Evolutionary conservation across 257 asterid species (phyloP), one percentile per base, ranked within the genome.

Genomic region (Verbena officinalis): DNA sequence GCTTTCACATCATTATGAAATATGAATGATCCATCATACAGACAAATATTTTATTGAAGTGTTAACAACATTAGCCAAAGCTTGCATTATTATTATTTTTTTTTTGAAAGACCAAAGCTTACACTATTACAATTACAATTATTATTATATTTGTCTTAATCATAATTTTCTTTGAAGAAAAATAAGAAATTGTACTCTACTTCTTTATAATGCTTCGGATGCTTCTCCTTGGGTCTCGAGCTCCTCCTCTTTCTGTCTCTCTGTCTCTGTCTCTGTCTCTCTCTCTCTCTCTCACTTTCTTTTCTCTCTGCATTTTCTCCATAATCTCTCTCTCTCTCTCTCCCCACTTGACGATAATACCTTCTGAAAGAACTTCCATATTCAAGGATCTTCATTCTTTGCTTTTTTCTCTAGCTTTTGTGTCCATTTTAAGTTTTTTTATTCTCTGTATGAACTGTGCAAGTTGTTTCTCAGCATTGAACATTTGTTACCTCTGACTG

Each of bases 181-280:
- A 34, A 38, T 3, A 30, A 51, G 22, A 22, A 60, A 43, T 4
- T 49, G 67, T 68, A 33, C 58, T n/a, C n/a, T 19, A 22, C 56
- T 39, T 62, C 50, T 48, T 59, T 53, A 24, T 46, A 14, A 56
- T 67, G 73, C 86, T 62, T 81, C 64, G 78, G 77, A 75, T 79
- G 78, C 78, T 74, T 38, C 42, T 70, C 68, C 73, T 74, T 42
- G 81, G 75, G 65, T 42, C 54, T 67, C 69, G 77, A 71, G 81
- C 81, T 76, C 56, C 62, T 38, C 22, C 75, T 42, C 69, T 60
- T 66, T 60, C 54, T 40, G 7, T 42, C 40, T 15, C 5, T 23
- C 53, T 8, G 42, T 38, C 68, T 38, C n/a, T 40, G 60, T 66
- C 58, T 15, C 64, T 61, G 54, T 71, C 30, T 52, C 64, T 10